phyloP scores from a whole-genome alignment of 208 protist genomes.

The Wallacemonas sp. region DNA sequence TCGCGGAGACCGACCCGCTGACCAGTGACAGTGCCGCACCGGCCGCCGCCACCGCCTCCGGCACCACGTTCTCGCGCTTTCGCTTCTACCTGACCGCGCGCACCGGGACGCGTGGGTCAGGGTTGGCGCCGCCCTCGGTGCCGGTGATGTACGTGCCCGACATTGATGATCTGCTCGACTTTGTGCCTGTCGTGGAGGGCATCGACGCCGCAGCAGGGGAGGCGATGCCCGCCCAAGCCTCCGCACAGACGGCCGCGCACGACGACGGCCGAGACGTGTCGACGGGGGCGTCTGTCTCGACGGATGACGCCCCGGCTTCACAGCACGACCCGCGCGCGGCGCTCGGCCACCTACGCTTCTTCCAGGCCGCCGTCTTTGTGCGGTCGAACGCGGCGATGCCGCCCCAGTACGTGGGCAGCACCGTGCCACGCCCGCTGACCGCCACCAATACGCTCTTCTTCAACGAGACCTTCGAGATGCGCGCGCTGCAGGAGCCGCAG shows the following conservation, averaged over 20 bases:
- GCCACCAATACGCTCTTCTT: conserved; percentile 54
- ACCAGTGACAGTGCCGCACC: neutral
- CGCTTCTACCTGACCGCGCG: conserved; percentile 50
- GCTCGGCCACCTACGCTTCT: conserved; percentile 35
- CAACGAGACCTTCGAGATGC: conserved; percentile 88
- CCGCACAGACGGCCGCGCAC: no score
- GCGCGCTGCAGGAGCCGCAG: conserved; percentile 53
- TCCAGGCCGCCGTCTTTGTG: conserved; percentile 73
- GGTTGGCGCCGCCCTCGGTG: neutral
- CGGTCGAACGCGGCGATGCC: conserved; percentile 46
- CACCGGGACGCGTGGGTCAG: conserved; percentile 11
- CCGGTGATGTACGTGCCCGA: conserved; percentile 36
- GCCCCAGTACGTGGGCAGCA: conserved; percentile 79
- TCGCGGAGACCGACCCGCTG: neutral
- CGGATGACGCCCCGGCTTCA: no score
- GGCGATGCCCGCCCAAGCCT: no score
- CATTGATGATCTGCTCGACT: conserved; percentile 49
- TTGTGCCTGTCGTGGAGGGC: conserved; percentile 61
- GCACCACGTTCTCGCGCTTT: conserved; percentile 20
- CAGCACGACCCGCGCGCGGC: conserved; percentile 1
- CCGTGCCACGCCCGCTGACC: conserved; percentile 55
- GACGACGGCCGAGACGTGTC: no score
- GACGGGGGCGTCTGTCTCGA: no score
- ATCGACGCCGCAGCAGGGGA: conserved; percentile 23
- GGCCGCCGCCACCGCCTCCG: neutral